These are phyloP conservation scores for Aspergillus egyptiacus DNA, from an alignment of 495 filamentous ascomycete genomes.

Conservation along the genomic window DNA sequence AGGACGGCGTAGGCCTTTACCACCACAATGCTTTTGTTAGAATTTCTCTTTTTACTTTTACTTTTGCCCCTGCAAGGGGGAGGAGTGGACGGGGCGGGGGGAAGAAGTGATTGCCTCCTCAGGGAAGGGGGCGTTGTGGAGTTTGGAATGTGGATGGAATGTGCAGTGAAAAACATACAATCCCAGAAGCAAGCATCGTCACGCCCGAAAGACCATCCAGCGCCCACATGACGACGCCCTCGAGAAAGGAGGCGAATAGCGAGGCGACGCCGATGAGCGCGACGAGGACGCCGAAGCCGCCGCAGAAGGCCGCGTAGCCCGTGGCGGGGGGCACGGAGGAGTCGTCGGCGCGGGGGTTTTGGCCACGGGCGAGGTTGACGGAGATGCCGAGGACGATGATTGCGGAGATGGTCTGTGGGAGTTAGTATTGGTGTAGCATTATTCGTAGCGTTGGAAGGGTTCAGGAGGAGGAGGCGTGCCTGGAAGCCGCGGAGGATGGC, in stretches of 20 bases:
- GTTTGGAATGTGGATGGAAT: not conserved
- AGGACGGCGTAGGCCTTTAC: constrained; percentile 42
- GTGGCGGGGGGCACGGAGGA: constrained; percentile 32
- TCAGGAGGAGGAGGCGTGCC: not conserved
- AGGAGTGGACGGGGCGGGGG: not conserved
- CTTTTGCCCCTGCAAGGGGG: not conserved
- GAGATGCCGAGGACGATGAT: constrained; percentile 45
- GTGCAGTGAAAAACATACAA: constrained; percentile 38
- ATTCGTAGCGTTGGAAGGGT: not conserved
- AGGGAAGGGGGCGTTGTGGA: not conserved
- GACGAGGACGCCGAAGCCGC: constrained; percentile 43
- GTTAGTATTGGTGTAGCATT: not conserved
- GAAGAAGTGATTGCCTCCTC: not conserved
- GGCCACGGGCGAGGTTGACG: constrained; percentile 38
- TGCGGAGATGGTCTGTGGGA: constrained; percentile 36
- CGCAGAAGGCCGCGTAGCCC: constrained; percentile 43
- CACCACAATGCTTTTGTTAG: not conserved
- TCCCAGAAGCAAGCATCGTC: constrained; percentile 46
- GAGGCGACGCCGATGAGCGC: constrained; percentile 32
- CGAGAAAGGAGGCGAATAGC: constrained; percentile 34
- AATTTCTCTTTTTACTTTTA: not conserved
- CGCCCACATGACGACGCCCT: constrained; percentile 30
- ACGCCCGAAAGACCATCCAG: constrained; percentile 40
- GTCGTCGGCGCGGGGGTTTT: constrained; percentile 20
- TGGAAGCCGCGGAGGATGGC: constrained; percentile 2